Evolutionary conservation across 495 filamentous ascomycete genomes (phyloP), one percentile per base, ranked within the genome.

Genomic region (Astrocystis sublimbata): DNA sequence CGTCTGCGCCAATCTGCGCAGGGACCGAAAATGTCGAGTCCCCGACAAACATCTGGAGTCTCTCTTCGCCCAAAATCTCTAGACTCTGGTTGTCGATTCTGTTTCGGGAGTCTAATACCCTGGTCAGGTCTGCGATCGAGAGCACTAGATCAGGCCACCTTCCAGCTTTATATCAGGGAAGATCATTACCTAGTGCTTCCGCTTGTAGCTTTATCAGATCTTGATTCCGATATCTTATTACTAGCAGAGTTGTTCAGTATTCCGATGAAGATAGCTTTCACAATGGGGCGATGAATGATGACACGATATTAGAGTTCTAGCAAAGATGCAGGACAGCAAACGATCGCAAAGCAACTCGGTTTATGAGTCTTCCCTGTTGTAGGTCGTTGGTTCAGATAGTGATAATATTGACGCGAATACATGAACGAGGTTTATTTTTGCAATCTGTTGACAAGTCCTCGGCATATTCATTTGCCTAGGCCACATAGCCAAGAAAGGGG

Each of bases 181-280:
- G 24, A 33, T 3, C 13, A 45, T 23, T 57, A 57, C 54, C 40
- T 28, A 21, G 7, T 19, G 54, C 40, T 57, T 13, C 54, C 54
- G 15, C 45, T 38, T 19, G 28, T 33, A 33, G 40, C 54, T 0
- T 21, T 41, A 28, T 57, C 40, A 31, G 54, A 57, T 19, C 38
- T 45, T 33, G 54, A 40, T 15, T 33, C 40, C 6, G 54, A 57
- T 40, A 57, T n/a, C n/a, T n/a, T 57, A 26, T 9, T 57, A 8
- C 6, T 12, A 36, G 31, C 21, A 36, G 19, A 21, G 19, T 7
- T 41, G 21, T 15, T 12, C 0, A 8, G 17, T 15, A 13, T 35
- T 21, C 1, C 17, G 26, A 17, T 6, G 10, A 36, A 23, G 15
- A 10, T 10, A 3, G 28, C 6, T 33, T 3, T 12, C 10, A 12